These are phyloP conservation scores for Ballota nigra DNA, from an alignment of 257 asterid genomes.

Conservation along the genomic window DNA sequence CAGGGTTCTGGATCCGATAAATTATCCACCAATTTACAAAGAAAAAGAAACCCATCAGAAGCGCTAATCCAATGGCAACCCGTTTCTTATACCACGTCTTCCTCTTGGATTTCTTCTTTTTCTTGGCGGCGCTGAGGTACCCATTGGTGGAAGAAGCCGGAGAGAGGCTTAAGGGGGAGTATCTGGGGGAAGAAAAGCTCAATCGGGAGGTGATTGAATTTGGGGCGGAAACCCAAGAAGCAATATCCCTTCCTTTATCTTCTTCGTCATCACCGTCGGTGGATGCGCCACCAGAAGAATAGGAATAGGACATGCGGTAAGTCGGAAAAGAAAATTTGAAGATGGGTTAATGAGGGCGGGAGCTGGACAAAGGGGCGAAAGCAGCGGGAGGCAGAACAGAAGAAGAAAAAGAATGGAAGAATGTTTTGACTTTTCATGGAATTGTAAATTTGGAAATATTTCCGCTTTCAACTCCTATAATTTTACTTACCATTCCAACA, in stretches of 20 bases:
- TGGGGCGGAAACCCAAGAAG: slow-evolving; percentile 14
- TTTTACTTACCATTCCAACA: background rate
- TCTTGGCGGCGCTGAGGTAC: slow-evolving; percentile 35
- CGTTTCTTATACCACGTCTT: slow-evolving; percentile 45
- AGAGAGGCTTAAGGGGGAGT: slow-evolving; percentile 26
- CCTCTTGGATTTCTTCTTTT: slow-evolving; percentile 39
- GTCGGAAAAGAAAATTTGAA: background rate
- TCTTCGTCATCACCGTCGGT: slow-evolving; percentile 33
- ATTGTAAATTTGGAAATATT: background rate
- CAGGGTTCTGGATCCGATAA: slow-evolving; percentile 64
- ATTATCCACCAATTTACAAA: slow-evolving; percentile 78
- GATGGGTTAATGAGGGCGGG: slow-evolving; percentile 11
- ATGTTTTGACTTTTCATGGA: background rate
- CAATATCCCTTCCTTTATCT: slow-evolving; percentile 10
- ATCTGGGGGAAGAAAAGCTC: slow-evolving; percentile 36
- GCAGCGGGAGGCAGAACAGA: too few relatives aligned
- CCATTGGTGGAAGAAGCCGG: slow-evolving; percentile 36
- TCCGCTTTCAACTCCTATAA: background rate
- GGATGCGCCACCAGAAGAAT: slow-evolving; percentile 21
- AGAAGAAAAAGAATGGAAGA: slow-evolving; percentile 1
- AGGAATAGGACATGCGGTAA: slow-evolving; percentile 25
- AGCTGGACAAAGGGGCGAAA: slow-evolving; percentile 7
- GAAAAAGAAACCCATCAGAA: slow-evolving; percentile 45
- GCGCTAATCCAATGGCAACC: slow-evolving; percentile 36
- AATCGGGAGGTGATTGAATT: slow-evolving; percentile 35